These are phyloP conservation scores for Cercis canadensis DNA, from an alignment of 306 rosid genomes.

Conservation along the genomic window DNA sequence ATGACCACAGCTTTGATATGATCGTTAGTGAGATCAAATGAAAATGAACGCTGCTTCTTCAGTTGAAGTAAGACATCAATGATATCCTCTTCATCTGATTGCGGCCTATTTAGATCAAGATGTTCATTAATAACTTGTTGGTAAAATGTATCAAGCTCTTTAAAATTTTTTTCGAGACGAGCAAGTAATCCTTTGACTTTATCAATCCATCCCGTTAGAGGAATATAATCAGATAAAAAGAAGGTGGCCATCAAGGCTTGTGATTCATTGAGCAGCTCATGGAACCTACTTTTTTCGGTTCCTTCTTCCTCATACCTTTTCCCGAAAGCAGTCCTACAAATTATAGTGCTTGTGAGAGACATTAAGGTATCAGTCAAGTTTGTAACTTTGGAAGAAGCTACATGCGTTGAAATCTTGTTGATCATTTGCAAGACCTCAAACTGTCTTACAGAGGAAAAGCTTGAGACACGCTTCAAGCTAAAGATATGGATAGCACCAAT, in stretches of 20 bases:
- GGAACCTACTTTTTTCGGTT: constrained; percentile 13
- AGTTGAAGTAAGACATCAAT: constrained; percentile 35
- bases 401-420: too few species aligned
- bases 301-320: constrained; percentile 11
- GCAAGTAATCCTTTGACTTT: constrained; percentile 15
- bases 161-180: constrained; percentile 15
- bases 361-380: background rate
- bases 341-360: background rate
- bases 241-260: constrained; percentile 14
- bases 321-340: constrained; percentile 6
- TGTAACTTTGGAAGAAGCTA: too few species aligned
- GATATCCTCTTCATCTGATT: background rate
- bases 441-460: too few species aligned
- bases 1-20: constrained; percentile 27
- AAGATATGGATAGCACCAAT: too few species aligned
- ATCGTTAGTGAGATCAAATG: constrained; percentile 8
- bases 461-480: too few species aligned
- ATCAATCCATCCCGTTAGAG: constrained; percentile 24
- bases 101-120: background rate
- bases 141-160: constrained; percentile 26
- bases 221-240: constrained; percentile 30
- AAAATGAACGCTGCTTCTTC: constrained; percentile 9
- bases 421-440: too few species aligned
- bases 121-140: constrained; percentile 32
- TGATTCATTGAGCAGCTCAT: constrained; percentile 1